phyloP scores from a whole-genome alignment of 345 rosid genomes.

The Pistacia integerrima region DNA sequence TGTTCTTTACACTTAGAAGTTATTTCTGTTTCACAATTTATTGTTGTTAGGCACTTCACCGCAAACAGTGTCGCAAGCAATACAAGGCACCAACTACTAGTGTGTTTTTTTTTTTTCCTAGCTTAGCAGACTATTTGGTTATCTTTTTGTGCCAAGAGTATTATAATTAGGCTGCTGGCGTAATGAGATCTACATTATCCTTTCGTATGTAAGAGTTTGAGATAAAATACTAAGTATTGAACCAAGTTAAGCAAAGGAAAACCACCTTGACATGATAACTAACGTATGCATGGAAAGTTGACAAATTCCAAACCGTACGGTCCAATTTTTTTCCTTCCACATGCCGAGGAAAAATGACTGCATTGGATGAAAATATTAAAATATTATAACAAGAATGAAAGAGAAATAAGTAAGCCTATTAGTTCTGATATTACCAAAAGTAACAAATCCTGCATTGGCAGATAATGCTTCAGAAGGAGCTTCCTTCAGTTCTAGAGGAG shows the following conservation, averaged over 20 bases:
- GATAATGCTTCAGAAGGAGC: conserved; percentile 72
- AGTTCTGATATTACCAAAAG: conserved; percentile 65
- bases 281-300: conserved; percentile 93
- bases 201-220: not conserved
- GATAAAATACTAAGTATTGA: not conserved
- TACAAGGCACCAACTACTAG: not conserved
- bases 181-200: not conserved
- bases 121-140: not conserved
- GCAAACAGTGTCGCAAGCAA: not conserved
- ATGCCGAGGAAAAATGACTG: conserved; percentile 87
- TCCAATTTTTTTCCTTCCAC: conserved; percentile 90
- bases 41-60: not conserved
- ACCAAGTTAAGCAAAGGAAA: conserved; percentile 14
- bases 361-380: conserved; percentile 18
- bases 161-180: not conserved
- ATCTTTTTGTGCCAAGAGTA: not conserved
- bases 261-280: conserved; percentile 93
- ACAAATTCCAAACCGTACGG: conserved; percentile 85
- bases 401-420: not conserved
- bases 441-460: conserved; percentile 95
- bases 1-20: not conserved
- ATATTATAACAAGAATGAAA: conserved; percentile 15
- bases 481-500: conserved; percentile 72
- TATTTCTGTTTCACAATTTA: not conserved
- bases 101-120: not conserved